Percentiles rank a stretch among this genome's conserved stretches.
These are phyloP conservation scores for Aspergillus sp. DNA, from an alignment of 2,329 filamentous ascomycete species.

Conservation along the genomic window DNA sequence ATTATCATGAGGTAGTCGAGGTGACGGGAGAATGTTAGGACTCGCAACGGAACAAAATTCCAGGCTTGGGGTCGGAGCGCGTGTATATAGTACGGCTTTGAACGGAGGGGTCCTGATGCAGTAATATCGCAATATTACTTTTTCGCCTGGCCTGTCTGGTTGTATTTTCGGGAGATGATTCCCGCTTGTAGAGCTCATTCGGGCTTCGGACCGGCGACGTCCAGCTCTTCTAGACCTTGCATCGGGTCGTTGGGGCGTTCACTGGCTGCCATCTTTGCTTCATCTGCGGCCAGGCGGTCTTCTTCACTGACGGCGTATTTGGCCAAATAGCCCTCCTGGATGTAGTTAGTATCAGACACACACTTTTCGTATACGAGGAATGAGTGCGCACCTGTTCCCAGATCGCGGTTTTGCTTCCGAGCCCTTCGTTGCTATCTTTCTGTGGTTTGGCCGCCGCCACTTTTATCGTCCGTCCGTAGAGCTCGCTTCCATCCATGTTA, in stretches of 20 bases:
- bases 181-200: conserved; percentile 49
- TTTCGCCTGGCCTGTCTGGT: conserved; percentile 21
- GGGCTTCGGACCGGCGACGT: conserved; percentile 87
- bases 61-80: conserved; percentile 26
- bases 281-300: conserved; percentile 62
- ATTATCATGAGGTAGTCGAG: conserved; percentile 29
- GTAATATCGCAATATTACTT: conserved; percentile 27
- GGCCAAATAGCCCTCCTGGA: conserved; percentile 87
- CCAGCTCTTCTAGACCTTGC: conserved; percentile 89
- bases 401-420: conserved; percentile 89
- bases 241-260: conserved; percentile 74
- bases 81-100: conserved; percentile 39
- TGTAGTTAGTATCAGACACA: conserved; percentile 19
- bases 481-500: conserved; percentile 97
- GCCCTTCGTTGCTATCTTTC: conserved; percentile 79
- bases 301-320: conserved; percentile 83
- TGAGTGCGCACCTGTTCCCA: conserved; percentile 81
- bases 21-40: conserved; percentile 18
- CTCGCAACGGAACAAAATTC: conserved; percentile 18
- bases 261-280: conserved; percentile 51
- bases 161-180: conserved; percentile 20
- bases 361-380: neutral
- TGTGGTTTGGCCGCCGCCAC: conserved; percentile 89
- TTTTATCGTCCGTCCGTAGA: conserved; percentile 89
- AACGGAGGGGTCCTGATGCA: conserved; percentile 23